Base-by-base conservation (phyloP, 2,329 filamentous ascomycete genomes). In the Cordyceps cateniannulata region DNA sequence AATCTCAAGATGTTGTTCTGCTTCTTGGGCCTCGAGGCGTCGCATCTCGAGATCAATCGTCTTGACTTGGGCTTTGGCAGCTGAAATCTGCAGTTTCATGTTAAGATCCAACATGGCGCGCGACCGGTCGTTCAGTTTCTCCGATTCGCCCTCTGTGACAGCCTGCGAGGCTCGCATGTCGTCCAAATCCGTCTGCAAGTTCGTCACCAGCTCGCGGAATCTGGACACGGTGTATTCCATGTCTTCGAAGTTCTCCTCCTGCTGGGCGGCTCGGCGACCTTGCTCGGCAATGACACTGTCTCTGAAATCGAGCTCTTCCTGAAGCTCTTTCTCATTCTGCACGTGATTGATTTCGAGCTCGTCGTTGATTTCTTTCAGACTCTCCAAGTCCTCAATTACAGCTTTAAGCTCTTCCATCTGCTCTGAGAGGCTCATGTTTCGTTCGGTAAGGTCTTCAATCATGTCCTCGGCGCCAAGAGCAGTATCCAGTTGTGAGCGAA, bases 51-150 rank as follows among this genome's bases (percentile, higher is more conserved):
- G 81, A 66, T 97, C 93, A 64, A 99, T 96, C 0, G 92, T 92
- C 77, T 96, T 98, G 69, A 91, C 87, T 72, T 96, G 93, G 3
- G 93, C 89, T 77, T 96, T 96, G 45, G 91, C 85, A 12, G 92
- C 92, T 14, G 92, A 96, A 60, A 90, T 84, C 70, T 96, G 93
- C 48, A 99, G 82, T 75, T 96, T 96, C 82, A 93, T 85, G 73
- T 98, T 98, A 50, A 99, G 82, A 69, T 99, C 93, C 85, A 96
- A 90, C 88, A 99, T 96, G 59, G 93, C 92, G 64, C 92, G 86
- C 49, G 93, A 96, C 64, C 91, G 89, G 68, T 85, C 90, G 65
- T 88, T 93, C 60, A 98, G 84, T 72, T 98, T 91, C 71, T 93
- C 92, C 1, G 93, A 92, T 72, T 98, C 93, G 18, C 88, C 88